Conservation (phyloP, 179 eudicot species). For the Heliamphora pulchella region DNA sequence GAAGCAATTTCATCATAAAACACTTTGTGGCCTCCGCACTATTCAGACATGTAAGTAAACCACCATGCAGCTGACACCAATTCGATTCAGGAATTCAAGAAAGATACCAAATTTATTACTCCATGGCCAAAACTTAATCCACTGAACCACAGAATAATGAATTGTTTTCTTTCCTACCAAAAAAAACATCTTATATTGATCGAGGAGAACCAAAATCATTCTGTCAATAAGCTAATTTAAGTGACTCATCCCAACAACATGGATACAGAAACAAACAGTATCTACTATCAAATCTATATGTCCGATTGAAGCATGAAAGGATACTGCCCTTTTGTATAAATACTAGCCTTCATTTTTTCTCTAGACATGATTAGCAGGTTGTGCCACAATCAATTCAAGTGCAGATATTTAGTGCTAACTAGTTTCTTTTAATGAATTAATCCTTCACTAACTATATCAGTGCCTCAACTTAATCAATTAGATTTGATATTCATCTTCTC, state of each 20-base stretch:
- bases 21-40: slow-evolving; percentile 2
- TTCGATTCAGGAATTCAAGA: not conserved
- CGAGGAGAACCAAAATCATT: not conserved
- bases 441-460: not conserved
- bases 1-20: slow-evolving; percentile 3
- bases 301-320: not conserved
- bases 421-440: too few species aligned
- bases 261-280: not conserved
- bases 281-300: not conserved
- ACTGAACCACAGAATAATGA: not conserved
- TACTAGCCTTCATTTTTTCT: not conserved
- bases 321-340: not conserved
- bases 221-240: not conserved
- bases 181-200: not conserved
- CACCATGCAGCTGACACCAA: not conserved
- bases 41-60: not conserved
- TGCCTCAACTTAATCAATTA: not conserved
- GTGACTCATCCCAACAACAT: not conserved
- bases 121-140: not conserved
- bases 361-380: not conserved
- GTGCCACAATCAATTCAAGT: not conserved
- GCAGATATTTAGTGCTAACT: not conserved
- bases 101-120: not conserved
- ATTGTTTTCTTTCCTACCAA: not conserved
- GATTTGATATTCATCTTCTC: not conserved